Percentiles rank a stretch among this genome's conserved stretches.
Evolutionary conservation across 805 yeast genomes (phyloP).

Genomic region (Kazachstania africana): DNA sequence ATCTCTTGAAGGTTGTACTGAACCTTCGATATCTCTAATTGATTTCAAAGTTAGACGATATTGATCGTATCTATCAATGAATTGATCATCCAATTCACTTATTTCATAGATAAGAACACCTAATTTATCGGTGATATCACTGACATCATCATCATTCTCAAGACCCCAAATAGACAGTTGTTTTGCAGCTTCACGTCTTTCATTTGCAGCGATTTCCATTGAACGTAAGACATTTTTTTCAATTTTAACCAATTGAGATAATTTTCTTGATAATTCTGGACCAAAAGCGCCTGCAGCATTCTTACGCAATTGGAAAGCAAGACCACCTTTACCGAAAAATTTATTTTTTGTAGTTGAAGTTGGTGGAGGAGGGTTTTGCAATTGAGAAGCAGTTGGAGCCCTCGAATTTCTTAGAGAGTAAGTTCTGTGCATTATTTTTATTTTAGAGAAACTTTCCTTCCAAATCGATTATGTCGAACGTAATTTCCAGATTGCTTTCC

Average conservation of each 20-base stretch:
- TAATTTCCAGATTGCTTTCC: no score
- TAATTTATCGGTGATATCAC: slow-evolving; percentile 77
- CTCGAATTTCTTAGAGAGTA: slow-evolving; percentile 89
- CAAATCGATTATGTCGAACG: no score
- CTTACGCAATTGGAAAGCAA: slow-evolving; percentile 49
- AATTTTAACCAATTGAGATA: slow-evolving; percentile 64
- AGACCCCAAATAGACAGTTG: slow-evolving; percentile 82
- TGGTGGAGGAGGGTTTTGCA: slow-evolving; percentile 91
- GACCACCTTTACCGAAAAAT: slow-evolving; percentile 77
- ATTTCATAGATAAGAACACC: slow-evolving; percentile 75
- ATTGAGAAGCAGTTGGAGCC: slow-evolving; percentile 95
- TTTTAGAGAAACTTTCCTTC: no score
- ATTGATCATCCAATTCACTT: slow-evolving; percentile 80
- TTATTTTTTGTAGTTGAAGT: slow-evolving; percentile 72
- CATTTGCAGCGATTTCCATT: slow-evolving; percentile 64
- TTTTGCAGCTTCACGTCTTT: slow-evolving; percentile 71
- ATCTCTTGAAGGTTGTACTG: slow-evolving; percentile 82
- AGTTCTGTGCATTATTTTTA: slow-evolving; percentile 80
- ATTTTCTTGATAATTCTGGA: slow-evolving; percentile 67
- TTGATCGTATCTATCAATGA: slow-evolving; percentile 76
- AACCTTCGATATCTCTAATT: slow-evolving; percentile 73
- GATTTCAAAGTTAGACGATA: slow-evolving; percentile 74
- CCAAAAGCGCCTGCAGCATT: slow-evolving; percentile 70
- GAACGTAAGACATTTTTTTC: slow-evolving; percentile 76
- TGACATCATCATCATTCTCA: slow-evolving; percentile 73